Evolutionary conservation across 1,284 basidiomycete species (phyloP), one percentile per base, ranked within the genome.

Genomic region (Malassezia japonica): DNA sequence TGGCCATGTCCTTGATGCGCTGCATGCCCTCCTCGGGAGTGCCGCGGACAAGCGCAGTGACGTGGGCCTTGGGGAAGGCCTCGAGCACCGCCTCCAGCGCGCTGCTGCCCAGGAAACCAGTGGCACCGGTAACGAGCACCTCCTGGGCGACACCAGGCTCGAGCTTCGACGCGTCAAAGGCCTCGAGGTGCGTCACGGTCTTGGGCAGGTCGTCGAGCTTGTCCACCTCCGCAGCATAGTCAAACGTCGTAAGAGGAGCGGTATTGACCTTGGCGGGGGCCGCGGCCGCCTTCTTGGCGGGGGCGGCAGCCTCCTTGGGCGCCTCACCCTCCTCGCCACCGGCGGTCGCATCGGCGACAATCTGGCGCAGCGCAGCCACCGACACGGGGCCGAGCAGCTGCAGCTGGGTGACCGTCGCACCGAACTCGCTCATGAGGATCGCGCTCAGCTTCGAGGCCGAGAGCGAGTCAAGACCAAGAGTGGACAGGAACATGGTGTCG

Each of bases 11-110:
- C n/a, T 31, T n/a, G 33, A 54, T 70, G 45, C 67, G 60, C 35
- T 70, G 56, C 18, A 73, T 42, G 31, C 72, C 60, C 1, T 69
- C 70, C 51, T 67, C 60, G 29, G 65, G 69, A 8, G 70, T 56
- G 60, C 72, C 72, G 38, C 72, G 67, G 33, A 74, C 67, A 18
- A 74, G 49, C 50, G 72, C 73, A 28, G 70, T 60, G 55, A 74
- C 64, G 23, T 56, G 62, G 9, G 72, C 72, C 45, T 60, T 45
- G 29, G 51, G 51, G 41, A 54, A 39, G 6, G 51, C 39, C 43
- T 67, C 55, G 24, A 70, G 56, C 36, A 74, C 49, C 23, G 62
- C 58, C 41, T 67, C 62, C 16, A 74, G 59, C 49, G 73, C 46
- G 49, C 69, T 70, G 5, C 64, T 68, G 20, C 72, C 72, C 33